Conservation (phyloP, 306 rosid genomes). For the Prosopis cineraria region DNA sequence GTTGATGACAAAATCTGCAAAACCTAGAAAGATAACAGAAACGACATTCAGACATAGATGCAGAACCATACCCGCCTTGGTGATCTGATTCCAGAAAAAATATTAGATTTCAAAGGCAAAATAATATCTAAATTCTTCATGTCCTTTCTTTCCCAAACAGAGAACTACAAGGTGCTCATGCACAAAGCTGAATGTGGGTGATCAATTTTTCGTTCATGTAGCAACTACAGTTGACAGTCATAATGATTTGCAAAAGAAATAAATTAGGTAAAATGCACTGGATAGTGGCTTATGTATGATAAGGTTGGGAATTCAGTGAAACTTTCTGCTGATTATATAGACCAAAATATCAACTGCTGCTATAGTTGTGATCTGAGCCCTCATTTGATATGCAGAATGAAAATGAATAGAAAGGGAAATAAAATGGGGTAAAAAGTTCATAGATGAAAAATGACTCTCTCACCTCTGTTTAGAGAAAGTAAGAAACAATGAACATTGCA, state of each 20-base stretch:
- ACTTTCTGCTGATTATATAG: neutral
- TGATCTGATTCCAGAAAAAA: slow-evolving; percentile 7
- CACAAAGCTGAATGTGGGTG: neutral
- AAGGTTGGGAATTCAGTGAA: neutral
- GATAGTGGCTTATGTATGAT: slow-evolving; percentile 21
- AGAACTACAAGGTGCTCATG: neutral
- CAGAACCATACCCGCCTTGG: neutral
- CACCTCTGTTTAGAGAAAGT: neutral
- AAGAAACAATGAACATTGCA: neutral
- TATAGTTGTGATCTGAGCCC: neutral
- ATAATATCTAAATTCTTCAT: neutral
- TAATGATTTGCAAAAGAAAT: neutral
- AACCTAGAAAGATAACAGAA: slow-evolving; percentile 17
- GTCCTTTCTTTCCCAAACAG: slow-evolving; percentile 4
- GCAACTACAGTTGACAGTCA: neutral
- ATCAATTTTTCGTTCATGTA: slow-evolving; percentile 8
- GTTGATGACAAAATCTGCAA: slow-evolving; percentile 13
- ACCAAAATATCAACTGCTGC: slow-evolving; percentile 1
- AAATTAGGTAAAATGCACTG: neutral
- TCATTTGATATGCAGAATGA: neutral
- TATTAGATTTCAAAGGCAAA: slow-evolving; percentile 17
- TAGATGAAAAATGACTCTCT: neutral
- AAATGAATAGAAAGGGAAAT: neutral
- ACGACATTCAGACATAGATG: slow-evolving; percentile 5
- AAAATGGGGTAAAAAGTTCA: neutral